Evolutionary conservation across 2,329 filamentous ascomycete species (phyloP).

Genomic region (Diaporthe ilicicola): DNA sequence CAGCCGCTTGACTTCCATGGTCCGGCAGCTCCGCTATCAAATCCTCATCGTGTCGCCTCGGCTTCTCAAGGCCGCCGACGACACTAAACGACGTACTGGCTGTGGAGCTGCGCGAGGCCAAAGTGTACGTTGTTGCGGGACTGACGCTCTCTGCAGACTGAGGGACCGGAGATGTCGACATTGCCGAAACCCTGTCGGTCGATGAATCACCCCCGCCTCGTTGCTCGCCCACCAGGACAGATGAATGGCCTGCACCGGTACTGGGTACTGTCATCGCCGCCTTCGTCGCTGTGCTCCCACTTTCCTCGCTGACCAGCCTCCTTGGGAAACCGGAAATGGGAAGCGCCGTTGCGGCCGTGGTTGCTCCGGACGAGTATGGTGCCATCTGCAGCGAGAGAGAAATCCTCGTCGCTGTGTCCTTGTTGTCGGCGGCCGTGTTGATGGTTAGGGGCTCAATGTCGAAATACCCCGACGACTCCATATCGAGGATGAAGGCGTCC

Average conservation of each 20-base stretch:
- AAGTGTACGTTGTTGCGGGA: background rate
- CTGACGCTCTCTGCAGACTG: conserved; percentile 2
- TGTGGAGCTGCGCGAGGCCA: background rate
- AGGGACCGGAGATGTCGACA: background rate
- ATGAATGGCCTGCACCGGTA: background rate
- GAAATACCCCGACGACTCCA: background rate
- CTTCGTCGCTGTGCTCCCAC: background rate
- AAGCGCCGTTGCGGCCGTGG: background rate
- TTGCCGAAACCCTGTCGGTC: background rate
- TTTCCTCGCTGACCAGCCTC: background rate
- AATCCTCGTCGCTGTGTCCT: background rate
- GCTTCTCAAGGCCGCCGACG: background rate
- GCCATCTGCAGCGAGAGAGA: background rate
- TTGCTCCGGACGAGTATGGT: background rate
- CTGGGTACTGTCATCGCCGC: background rate
- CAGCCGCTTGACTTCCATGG: conserved; percentile 10
- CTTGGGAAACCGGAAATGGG: background rate
- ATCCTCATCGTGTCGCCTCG: background rate
- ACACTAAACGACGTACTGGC: background rate
- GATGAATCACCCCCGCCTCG: background rate
- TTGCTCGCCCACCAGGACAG: background rate
- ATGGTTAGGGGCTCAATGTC: background rate
- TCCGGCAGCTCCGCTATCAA: conserved; percentile 9
- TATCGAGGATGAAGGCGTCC: background rate
- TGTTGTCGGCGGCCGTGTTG: background rate